Percentiles rank a stretch among this genome's conserved stretches.
Conservation (phyloP, 768 basidiomycete genomes). For the Macrolepiota fuliginosa region DNA sequence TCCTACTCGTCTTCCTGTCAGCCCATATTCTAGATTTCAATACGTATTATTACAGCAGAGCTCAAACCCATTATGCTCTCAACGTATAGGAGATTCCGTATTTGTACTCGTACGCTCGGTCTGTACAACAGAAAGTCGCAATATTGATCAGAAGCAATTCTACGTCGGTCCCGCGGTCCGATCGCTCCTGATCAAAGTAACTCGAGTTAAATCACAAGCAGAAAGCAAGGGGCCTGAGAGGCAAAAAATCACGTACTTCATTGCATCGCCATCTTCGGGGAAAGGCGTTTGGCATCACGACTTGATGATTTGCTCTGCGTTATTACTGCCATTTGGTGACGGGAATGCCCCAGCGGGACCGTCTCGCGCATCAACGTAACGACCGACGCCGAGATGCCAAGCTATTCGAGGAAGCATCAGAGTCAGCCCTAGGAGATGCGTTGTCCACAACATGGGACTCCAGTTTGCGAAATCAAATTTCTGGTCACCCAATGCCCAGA, state of each 20-base stretch:
- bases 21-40: slow-evolving; percentile 1
- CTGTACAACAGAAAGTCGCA: background rate
- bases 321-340: background rate
- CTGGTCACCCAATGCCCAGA: slow-evolving; percentile 76
- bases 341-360: slow-evolving; percentile 19
- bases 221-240: background rate
- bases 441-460: slow-evolving; percentile 71
- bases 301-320: background rate
- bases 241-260: background rate
- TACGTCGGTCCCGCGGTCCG: background rate
- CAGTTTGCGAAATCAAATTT: slow-evolving; percentile 60
- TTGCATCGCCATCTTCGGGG: background rate
- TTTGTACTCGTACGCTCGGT: background rate
- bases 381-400: slow-evolving; percentile 75
- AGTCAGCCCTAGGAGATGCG: slow-evolving; percentile 58
- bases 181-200: slow-evolving; percentile 1
- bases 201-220: background rate
- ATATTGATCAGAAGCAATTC: background rate
- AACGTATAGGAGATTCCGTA: background rate
- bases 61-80: background rate
- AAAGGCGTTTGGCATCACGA: background rate
- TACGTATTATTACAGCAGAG: background rate
- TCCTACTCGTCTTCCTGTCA: background rate
- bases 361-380: slow-evolving; percentile 70
- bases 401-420: slow-evolving; percentile 67